Evolutionary conservation across 805 yeast species (phyloP), one percentile per base, ranked within the genome.

Genomic region (Wickerhamomyces chambardii): DNA sequence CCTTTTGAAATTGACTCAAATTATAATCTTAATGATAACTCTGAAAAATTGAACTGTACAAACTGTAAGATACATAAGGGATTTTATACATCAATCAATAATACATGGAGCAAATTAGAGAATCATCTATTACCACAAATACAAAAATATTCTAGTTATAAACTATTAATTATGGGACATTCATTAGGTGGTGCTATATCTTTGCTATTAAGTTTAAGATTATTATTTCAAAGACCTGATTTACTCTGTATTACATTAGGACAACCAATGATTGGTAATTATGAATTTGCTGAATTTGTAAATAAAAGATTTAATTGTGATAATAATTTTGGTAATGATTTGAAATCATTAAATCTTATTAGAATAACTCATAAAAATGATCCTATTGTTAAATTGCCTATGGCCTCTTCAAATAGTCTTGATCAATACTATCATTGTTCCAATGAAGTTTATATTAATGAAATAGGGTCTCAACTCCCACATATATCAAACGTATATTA

Each of bases 401-500:
- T 45, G 16, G 31, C 40, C 15, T 46, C 45, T 16, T 34, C 35
- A 21, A 29, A 41, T 17, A 34, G 43, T 17, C 46, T 43, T 4
- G 47, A 49, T 12, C 31, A 18, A 10, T 51, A 45, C 24, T 5
- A 17, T 1, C 55, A 47, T 29, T 36, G 43, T 2, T 34, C 40
- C 3, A 40, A 41, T 31, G 55, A 51, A 35, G 40, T 51, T 8
- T 51, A 41, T 33, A 50, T 51, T 14, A 33, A 50, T 35, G 51
- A 48, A 28, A 21, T 39, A 18, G 47, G 49, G 3, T 28, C 24
- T 5, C 44, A 40, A 4, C 6, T 27, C 4, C 52, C 54, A 6
- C 15, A 15, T 1, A 18, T 40, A 5, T 29, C 34, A 14, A 90
- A 80, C 0, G 95, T 85, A 44, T 82, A 73, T 78, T 87, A 78